Evolutionary conservation across 140 eudicot species (phyloP), one percentile per base, ranked within the genome.

Genomic region (Erigeron philadelphicus): DNA sequence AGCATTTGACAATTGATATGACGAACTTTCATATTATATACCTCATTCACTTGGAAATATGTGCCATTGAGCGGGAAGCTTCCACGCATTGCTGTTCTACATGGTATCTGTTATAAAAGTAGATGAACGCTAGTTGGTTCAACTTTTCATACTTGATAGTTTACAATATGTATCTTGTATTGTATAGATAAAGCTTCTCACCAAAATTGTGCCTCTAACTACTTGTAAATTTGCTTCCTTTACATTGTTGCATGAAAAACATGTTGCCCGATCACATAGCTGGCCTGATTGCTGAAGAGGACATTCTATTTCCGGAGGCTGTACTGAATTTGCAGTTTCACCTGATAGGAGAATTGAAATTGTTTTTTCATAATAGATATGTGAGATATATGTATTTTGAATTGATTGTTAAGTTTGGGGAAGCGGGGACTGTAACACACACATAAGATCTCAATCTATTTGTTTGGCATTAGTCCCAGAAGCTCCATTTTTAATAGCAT

Each of bases 31-130:
- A 63, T 40, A 66, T 44, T 47, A 70, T 40, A 62, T 78, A 89
- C 99, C 99, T 93, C 99, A 45, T 93, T 93, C 64, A 93, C 97
- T 81, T 93, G 99, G 73, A 93, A 93, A 74, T 93, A 93, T 12
- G 99, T 93, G 67, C 99, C 99, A 73, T 93, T 93, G 38, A 93
- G 85, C 9, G 99, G 99, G 80, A 93, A 93, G 75, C 97, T 89
- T 61, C 99, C 99, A 66, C 94, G 82, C 80, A 75, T 93, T 50
- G 99, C 99, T 47, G 99, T 93, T 83, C 97, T 76, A 75, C 95
- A 89, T 76, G 99, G 99, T 77, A 93, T 87, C 99, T 93, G 83
- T 46, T n/a, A 43, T 44, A 18, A 44, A 62, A 21, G 59, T 43
- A 40, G 64, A 40, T 16, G 19, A 69, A 69, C 40, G 7, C 13